A percentile compares a stretch with the other conserved stretches of the same genome.
Conservation (phyloP, 768 basidiomycete genomes). For the Lentinula lateritia region DNA sequence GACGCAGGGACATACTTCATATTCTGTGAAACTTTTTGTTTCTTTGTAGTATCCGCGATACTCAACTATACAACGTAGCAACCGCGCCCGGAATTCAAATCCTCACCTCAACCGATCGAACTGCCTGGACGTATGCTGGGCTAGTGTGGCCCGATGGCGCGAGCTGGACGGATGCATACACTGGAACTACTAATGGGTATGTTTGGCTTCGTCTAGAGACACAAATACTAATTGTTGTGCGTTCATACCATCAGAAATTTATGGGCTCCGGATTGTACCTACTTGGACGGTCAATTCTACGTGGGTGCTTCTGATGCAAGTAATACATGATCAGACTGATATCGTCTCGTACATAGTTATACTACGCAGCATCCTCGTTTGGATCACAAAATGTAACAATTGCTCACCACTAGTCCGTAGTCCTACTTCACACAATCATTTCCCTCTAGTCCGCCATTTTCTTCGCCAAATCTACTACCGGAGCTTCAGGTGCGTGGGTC, state of each 20-base stretch:
- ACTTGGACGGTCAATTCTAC: constrained; percentile 9
- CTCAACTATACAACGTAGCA: constrained; percentile 7
- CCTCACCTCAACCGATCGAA: constrained; percentile 25
- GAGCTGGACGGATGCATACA: constrained; percentile 26
- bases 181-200: constrained; percentile 23
- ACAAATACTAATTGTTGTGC: background rate
- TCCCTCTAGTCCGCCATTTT: constrained; percentile 44
- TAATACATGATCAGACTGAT: background rate
- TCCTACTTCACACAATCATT: background rate
- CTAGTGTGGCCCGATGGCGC: constrained; percentile 27
- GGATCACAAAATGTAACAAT: constrained; percentile 43
- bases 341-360: constrained; percentile 29
- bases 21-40: constrained; percentile 16
- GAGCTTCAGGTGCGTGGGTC: constrained; percentile 28
- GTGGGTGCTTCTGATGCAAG: background rate
- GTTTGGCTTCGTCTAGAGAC: background rate
- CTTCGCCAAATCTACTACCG: constrained; percentile 45
- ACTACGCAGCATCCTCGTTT: constrained; percentile 50
- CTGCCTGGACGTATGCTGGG: constrained; percentile 21
- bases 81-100: constrained; percentile 26
- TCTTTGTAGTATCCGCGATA: background rate
- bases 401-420: background rate
- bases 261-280: constrained; percentile 32
- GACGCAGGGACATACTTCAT: constrained; percentile 23
- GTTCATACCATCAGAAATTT: constrained; percentile 11